Percentiles rank a stretch among this genome's conserved stretches.
These are phyloP conservation scores for Vigna mungo DNA, from an alignment of 306 rosid species.

Conservation along the genomic window DNA sequence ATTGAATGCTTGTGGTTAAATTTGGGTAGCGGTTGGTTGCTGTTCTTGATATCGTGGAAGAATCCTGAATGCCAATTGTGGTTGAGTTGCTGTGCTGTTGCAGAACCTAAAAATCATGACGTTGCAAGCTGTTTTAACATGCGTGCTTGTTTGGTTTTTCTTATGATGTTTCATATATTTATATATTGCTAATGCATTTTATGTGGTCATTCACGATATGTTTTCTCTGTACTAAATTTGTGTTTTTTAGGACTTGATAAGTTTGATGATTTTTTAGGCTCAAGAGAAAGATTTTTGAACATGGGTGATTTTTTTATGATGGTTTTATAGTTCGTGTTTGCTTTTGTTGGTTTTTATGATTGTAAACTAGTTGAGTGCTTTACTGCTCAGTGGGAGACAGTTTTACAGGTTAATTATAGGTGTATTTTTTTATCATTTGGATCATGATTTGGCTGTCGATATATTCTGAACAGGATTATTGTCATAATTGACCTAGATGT, in stretches of 20 bases:
- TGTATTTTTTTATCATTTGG: neutral
- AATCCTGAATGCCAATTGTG: neutral
- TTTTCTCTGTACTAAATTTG: neutral
- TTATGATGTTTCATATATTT: neutral
- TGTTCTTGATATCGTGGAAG: neutral
- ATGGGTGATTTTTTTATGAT: neutral
- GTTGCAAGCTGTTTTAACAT: neutral
- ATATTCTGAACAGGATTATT: conserved; percentile 65
- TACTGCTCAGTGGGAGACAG: neutral
- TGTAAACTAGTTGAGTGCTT: neutral
- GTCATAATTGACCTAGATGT: conserved; percentile 73
- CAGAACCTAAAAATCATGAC: neutral
- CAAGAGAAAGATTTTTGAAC: neutral
- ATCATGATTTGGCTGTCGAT: conserved; percentile 19
- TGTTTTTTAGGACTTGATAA: conserved; percentile 16
- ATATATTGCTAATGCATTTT: neutral
- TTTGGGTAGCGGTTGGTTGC: neutral
- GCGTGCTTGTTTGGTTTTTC: neutral
- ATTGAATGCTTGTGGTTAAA: neutral
- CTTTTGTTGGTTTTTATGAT: neutral
- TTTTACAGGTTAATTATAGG: conserved; percentile 1
- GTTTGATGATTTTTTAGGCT: neutral
- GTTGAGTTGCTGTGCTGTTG: neutral
- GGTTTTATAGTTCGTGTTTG: neutral
- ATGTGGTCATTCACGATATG: neutral